Base-by-base conservation (phyloP, 176 grass and related monocot species). In the Cymbopogon citratus region DNA sequence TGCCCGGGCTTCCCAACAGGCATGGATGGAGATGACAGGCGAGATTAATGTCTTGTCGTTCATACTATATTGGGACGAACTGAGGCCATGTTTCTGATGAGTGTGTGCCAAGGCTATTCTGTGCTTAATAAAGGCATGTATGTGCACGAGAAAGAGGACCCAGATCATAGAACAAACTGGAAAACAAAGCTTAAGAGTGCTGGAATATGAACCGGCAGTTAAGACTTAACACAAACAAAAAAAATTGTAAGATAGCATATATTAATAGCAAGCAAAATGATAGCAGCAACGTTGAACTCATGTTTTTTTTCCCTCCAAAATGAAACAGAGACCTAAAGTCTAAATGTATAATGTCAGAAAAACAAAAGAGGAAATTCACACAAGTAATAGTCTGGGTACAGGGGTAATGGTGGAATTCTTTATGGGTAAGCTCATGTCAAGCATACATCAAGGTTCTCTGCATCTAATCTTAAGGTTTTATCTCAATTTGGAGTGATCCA, bases 41-140 rank as follows among this genome's bases (percentile, higher is more conserved):
- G 7, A 69, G 62, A 80, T 80, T 69, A 69, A 80, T 69, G 71
- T n/a, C 26, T 6, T 75, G 71, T 84, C 19, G 36, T 60, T 23
- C 71, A 23, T 51, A 52, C 31, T 52, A 64, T 69, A 75, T 35
- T 86, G 48, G 23, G 12, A 71, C 5, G 12, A 45, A 64, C 6
- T 66, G 18, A 9, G 24, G 40, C 67, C 48, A 67, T 66, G 19
- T 15, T 72, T 64, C 40, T 73, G 23, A 26, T 33, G 38, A 27
- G 26, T 67, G 57, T 9, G 9, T 26, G 38, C 12, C 9, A 41
- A 68, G 35, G 27, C 24, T 41, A 41, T 4, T 34, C 2, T 56
- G 59, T 14, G 41, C 11, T 75, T 33, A 33, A 33, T 85, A 26
- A 16, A 6, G 57, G 13, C 3, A 2, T 23, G 69, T 25, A 34